Base-by-base conservation (phyloP, 1,284 basidiomycete species). In the Rhodotorula glutinis region DNA sequence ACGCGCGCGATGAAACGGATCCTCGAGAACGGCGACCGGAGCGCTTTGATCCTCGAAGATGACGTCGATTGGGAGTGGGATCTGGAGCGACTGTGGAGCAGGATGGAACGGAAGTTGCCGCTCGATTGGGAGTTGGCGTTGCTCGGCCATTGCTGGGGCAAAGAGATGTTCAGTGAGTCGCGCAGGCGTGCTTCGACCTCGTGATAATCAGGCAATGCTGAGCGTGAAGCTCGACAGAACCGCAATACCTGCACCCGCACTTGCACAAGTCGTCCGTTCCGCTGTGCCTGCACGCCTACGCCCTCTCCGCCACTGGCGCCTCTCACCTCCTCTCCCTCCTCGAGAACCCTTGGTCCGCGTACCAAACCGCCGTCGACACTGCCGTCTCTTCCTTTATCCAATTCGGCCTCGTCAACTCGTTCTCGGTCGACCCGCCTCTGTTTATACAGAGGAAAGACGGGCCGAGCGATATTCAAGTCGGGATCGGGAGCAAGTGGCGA, bases 41-140 rank as follows among this genome's bases (percentile, higher is more conserved):
- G 82, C 17, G 80, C 80, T 0, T 75, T 91, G 21, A 82, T 91
- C 25, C 79, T 91, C 25, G 89, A 91, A 79, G 90, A 91, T 76
- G 89, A 91, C 69, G 79, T 91, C 21, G 87, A 91, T 75, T 85
- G 89, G 82, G 88, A 91, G 78, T 82, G 80, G 65, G 86, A 90
- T 73, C 82, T 89, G 14, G 77, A 81, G 21, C 62, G 76, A 17
- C 81, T 84, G 49, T 78, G 90, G 59, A 74, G 73, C 44, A 72
- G 74, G 9, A 76, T 90, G 55, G 88, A 87, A 86, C 64, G 74
- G 2, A 75, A 78, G 7, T 74, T 91, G 25, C 88, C 89, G 3
- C 55, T 54, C 0, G 82, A 83, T 27, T 91, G 89, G 89, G 88
- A 91, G 70, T 83, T 90, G 30, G 82, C 90, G 47, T 87, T 88